Evolutionary conservation across 768 basidiomycete species (phyloP).

Genomic region (Boletus fagicola): DNA sequence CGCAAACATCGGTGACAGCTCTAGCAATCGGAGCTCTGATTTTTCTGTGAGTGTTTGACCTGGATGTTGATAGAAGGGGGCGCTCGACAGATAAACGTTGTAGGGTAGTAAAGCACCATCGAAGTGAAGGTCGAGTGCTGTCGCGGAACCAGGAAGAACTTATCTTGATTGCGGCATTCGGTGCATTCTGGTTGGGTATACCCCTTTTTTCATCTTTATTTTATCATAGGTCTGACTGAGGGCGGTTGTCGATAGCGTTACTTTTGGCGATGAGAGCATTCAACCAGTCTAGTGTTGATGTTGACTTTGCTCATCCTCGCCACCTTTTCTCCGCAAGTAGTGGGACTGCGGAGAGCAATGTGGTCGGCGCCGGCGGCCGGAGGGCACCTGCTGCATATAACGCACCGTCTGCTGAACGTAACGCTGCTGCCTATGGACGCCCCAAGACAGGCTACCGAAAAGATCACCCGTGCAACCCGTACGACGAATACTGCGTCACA

Average conservation of each 20-base stretch:
- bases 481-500: conserved; percentile 65
- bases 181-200: conserved; percentile 76
- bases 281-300: conserved; percentile 31
- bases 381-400: conserved; percentile 23
- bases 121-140: conserved; percentile 52
- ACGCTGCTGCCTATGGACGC: conserved; percentile 30
- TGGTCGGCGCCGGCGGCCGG: conserved; percentile 33
- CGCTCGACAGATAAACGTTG: background rate
- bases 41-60: conserved; percentile 50
- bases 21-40: conserved; percentile 65
- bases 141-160: conserved; percentile 73
- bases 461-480: conserved; percentile 55
- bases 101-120: conserved; percentile 70
- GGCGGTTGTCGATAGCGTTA: conserved; percentile 32
- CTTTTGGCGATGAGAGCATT: conserved; percentile 43
- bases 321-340: conserved; percentile 34
- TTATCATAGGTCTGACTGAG: conserved; percentile 5
- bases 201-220: conserved; percentile 1
- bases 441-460: conserved; percentile 33
- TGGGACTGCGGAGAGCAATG: conserved; percentile 34
- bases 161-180: conserved; percentile 67
- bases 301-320: conserved; percentile 31
- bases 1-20: conserved; percentile 72
- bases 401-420: conserved; percentile 27
- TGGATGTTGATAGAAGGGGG: background rate